Evolutionary conservation across 371 early-diverging fungal genomes (phyloP), one percentile per base, ranked within the genome.

Genomic region (Mucor sp.): DNA sequence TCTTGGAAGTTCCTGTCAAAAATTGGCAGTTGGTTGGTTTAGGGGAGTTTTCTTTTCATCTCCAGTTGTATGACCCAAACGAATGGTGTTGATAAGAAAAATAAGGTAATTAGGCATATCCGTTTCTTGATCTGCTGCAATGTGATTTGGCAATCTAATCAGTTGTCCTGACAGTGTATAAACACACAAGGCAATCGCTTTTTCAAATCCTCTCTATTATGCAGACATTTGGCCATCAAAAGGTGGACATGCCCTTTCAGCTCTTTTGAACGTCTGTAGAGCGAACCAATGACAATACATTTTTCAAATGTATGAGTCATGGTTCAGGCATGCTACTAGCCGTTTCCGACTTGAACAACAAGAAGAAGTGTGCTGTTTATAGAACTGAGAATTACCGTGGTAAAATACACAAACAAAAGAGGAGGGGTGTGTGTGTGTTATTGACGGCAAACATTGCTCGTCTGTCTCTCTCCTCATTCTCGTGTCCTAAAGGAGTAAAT

Each of bases 21-120:
- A 50, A 50, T 50, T 50, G 25, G 50, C 50, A 50, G 25, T 50
- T 25, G 50, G 50, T 50, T 50, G 50, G 50, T 50, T 50, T 50
- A 50, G 50, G 11, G 50, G 50, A 50, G 50, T 50, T 48, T 47
- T 30, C 30, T 19, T 44, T 50, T 50, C 50, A 50, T 25, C 25
- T 23, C 25, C 25, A 25, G 12, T 50, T 50, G 50, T 50, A 50
- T 50, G 25, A 50, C 50, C 50, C 14, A 37, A 50, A 7, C 33
- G 19, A 48, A 50, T 25, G 25, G 44, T 25, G 37, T 12, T 25
- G 50, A 50, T 50, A 50, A 50, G 50, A 25, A 50, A 25, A 50
- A 48, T 35, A 35, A 35, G 35, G 35, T 8, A 35, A 35, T 30
- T 35, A 37, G 14, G 14, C 37, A 37, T 14, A 14, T 11, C 37